Percentiles rank a stretch among this genome's conserved stretches.
Evolutionary conservation across 2,329 filamentous ascomycete genomes (phyloP).

Genomic region (Colletotrichum viniferum): DNA sequence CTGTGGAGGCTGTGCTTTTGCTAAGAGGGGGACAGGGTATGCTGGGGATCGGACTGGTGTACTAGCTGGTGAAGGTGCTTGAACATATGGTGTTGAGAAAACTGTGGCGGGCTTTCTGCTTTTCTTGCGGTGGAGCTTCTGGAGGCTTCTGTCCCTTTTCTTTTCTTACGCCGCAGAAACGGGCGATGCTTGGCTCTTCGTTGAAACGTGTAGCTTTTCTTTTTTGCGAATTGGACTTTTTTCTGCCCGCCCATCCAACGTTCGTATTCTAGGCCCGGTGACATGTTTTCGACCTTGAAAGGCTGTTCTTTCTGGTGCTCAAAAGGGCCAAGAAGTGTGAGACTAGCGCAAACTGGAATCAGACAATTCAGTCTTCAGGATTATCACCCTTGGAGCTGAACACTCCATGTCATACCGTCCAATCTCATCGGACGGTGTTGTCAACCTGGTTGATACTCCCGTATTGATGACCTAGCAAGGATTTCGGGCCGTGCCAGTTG

Average conservation of each 20-base stretch:
- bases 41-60: not conserved
- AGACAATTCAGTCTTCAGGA: not conserved
- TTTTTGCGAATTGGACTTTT: not conserved
- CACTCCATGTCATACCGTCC: not conserved
- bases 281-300: not conserved
- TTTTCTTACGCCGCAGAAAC: not conserved
- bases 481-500: not conserved
- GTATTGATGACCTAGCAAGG: not conserved
- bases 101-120: not conserved
- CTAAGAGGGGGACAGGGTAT: not conserved
- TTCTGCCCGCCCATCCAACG: not conserved
- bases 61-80: not conserved
- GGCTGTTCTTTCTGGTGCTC: rapidly evolving
- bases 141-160: not conserved
- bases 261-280: not conserved
- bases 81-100: not conserved
- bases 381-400: not conserved
- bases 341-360: not conserved
- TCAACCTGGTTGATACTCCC: not conserved
- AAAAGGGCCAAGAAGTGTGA: not conserved
- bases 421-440: not conserved
- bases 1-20: not conserved
- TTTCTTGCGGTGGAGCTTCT: not conserved
- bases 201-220: not conserved
- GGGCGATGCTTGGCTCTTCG: not conserved